Evolutionary conservation across 495 filamentous ascomycete genomes (phyloP).

Genomic region (Talaromyces proteolyticus): DNA sequence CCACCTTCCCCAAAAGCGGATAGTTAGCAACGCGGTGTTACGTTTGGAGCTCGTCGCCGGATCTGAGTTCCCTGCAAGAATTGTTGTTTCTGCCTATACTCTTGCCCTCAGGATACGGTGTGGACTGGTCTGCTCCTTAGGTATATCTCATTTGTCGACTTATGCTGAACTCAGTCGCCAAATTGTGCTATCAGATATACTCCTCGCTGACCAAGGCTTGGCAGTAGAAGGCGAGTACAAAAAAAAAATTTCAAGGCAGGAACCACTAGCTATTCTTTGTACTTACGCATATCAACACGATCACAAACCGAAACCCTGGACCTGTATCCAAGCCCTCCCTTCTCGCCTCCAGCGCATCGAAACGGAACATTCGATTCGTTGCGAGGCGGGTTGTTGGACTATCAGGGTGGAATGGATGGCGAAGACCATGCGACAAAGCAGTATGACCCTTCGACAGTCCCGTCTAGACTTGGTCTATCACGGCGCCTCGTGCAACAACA

Average conservation of each 20-base stretch:
- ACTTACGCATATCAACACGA: no score
- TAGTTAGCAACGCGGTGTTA: neutral
- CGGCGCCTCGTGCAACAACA: slow-evolving; percentile 12
- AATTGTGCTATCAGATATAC: no score
- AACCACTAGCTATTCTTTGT: no score
- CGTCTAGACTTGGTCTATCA: slow-evolving; percentile 16
- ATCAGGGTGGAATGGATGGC: slow-evolving; percentile 63
- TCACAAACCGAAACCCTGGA: slow-evolving; percentile 46
- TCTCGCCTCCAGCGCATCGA: slow-evolving; percentile 55
- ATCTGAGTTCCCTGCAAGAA: neutral
- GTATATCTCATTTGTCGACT: neutral
- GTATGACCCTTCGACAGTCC: slow-evolving; percentile 52
- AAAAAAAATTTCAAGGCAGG: slow-evolving; percentile 2
- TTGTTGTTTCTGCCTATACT: no score
- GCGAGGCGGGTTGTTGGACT: slow-evolving; percentile 33
- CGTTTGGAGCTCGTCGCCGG: neutral
- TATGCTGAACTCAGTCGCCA: no score
- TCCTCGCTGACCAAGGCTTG: no score
- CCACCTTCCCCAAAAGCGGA: neutral
- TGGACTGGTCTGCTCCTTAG: neutral
- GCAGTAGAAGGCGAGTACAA: no score
- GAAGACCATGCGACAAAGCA: slow-evolving; percentile 60
- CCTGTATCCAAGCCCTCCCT: slow-evolving; percentile 49
- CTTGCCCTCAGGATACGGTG: no score
- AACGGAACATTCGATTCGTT: slow-evolving; percentile 32